Evolutionary conservation across 345 rosid genomes (phyloP), one percentile per base, ranked within the genome.

Genomic region (Euphorbia pulcherrima): DNA sequence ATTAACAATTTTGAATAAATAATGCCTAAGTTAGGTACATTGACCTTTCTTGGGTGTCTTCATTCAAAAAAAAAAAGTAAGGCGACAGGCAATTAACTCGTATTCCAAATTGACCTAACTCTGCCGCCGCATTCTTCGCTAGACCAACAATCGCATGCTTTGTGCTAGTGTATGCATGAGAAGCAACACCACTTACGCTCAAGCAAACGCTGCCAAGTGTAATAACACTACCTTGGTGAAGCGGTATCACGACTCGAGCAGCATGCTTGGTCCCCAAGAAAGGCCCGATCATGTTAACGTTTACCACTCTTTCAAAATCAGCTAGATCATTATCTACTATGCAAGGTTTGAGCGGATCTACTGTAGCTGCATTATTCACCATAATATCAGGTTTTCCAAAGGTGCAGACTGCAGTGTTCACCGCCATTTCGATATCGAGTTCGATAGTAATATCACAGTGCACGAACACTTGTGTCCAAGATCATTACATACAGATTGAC

Each of bases 211-310:
- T 74, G 2, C 41, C 73, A 4, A 39, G 20, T 0, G 37, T 27
- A 28, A 74, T 54, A 33, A 75, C 67, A 46, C 60, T 35, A 0
- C 83, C 83, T 14, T 35, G 63, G 10, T 51, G 39, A 23, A 64
- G 70, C 0, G 78, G 80, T 6, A 68, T 71, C 83, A 75, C 75
- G 11, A 72, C 77, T 7, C 69, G n/a, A 0, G 82, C 77, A 0
- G 82, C 79, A 18, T 79, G 77, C 60, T 79, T 79, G 10, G 67
- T 66, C 8, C 83, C 83, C 26, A 79, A 21, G 59, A 75, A 76
- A 0, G 9, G 64, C 0, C 80, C 80, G 0, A 53, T 8, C 6
- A 75, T 26, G n/a, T 79, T 79, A 6, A 67, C 70, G 0, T 41
- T 44, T 1, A 66, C 16, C 1, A 69, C 62, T 0, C 3, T 29